Conservation (phyloP, 2,329 filamentous ascomycete genomes). For the Fusarium luffae region DNA sequence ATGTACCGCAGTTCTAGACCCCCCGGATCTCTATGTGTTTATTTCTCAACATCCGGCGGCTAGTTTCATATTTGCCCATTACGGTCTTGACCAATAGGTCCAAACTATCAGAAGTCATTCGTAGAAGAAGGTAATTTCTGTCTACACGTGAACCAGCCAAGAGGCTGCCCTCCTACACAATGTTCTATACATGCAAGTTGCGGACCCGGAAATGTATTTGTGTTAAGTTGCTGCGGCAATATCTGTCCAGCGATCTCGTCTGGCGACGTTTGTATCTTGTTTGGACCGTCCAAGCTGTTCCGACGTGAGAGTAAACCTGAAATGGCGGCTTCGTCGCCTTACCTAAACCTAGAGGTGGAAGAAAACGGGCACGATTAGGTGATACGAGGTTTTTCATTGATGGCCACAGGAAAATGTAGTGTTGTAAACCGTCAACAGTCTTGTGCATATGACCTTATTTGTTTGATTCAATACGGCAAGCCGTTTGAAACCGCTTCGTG, state of each 20-base stretch:
- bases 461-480: rapidly evolving
- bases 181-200: background rate
- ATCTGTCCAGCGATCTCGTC: background rate
- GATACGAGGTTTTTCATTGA: background rate
- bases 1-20: background rate
- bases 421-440: background rate
- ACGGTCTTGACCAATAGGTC: background rate
- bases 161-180: background rate
- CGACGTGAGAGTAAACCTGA: background rate
- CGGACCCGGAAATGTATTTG: background rate
- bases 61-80: background rate
- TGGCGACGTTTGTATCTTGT: background rate
- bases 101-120: too few species aligned
- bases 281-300: background rate
- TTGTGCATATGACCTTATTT: background rate
- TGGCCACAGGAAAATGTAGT: rapidly evolving
- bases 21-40: background rate
- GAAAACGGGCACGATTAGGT: background rate
- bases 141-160: background rate
- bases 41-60: background rate
- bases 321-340: background rate
- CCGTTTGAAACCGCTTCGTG: too few species aligned
- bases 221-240: background rate
- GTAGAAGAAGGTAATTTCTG: background rate
- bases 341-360: background rate